phyloP scores from a whole-genome alignment of 2,329 filamentous ascomycete genomes.

The Stagonosporopsis vannaccii region DNA sequence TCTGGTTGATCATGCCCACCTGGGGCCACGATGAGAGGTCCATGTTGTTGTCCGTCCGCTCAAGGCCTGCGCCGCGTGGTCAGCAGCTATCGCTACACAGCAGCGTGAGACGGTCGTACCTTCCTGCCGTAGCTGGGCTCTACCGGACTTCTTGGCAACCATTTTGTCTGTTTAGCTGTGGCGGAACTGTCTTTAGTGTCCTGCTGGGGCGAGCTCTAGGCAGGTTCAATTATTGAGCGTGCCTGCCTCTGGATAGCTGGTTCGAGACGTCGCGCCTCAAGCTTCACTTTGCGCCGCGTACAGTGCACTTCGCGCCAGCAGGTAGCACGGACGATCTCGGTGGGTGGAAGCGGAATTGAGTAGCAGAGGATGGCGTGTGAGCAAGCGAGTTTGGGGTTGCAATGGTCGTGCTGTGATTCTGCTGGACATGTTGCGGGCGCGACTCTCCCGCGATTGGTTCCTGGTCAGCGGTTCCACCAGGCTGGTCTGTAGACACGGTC shows the following conservation, averaged over 20 bases:
- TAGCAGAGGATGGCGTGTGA: neutral
- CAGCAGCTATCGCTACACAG: slow-evolving; percentile 16
- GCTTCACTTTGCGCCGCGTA: neutral
- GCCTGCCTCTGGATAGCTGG: neutral
- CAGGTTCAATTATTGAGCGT: neutral
- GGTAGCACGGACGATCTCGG: neutral
- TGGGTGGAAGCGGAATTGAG: neutral
- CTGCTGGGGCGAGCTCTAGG: neutral
- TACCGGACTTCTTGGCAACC: slow-evolving; percentile 72
- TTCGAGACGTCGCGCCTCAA: neutral
- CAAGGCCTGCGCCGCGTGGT: slow-evolving; percentile 70
- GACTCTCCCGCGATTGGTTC: slow-evolving; percentile 16
- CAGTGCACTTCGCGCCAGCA: neutral
- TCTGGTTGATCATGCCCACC: slow-evolving; percentile 94
- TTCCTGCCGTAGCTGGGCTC: slow-evolving; percentile 68
- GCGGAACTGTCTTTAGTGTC: neutral
- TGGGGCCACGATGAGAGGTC: slow-evolving; percentile 94
- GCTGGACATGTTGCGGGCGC: slow-evolving; percentile 15
- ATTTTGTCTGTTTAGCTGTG: slow-evolving; percentile 48
- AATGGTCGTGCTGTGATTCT: slow-evolving; percentile 6
- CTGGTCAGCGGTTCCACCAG: slow-evolving; percentile 1
- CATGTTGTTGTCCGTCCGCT: slow-evolving; percentile 98
- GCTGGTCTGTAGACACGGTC: neutral
- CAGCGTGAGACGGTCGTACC: slow-evolving; percentile 44
- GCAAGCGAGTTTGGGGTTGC: neutral